Base-by-base conservation (phyloP, 768 basidiomycete species). In the Lyophyllum shimeji region DNA sequence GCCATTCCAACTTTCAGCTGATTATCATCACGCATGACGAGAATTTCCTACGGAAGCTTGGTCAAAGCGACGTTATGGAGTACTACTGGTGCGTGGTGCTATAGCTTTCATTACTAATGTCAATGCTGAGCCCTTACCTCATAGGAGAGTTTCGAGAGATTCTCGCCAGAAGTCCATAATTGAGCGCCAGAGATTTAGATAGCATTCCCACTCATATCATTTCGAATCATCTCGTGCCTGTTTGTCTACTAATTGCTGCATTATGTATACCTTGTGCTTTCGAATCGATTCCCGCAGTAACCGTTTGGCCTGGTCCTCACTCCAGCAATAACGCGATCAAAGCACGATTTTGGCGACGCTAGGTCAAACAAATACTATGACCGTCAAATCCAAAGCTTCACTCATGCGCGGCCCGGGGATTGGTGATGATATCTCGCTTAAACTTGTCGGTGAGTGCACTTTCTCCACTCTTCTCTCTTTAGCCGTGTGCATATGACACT, bases 1-100 rank as follows among this genome's bases (percentile, higher is more conserved):
- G 80, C 44, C 89, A 93, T 64, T 82, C 88, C 4, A 97, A 96
- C 68, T 97, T 98, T 81, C 97, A 99, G 73, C 81, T 98, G 33
- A 88, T 98, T 63, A 87, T 96, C 66, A 96, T 95, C 71, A 99
- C 97, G 2, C 96, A 98, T 70, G 95, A 98, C 73, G 96, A 98
- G 71, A 90, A 85, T 57, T 98, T 99, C 77, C 78, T 99, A 46
- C 81, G 85, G 31, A 93, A 93, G 65, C 81, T 98, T 24, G 95
- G 95, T 1, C 90, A 94, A 59, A 83, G 83, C 58, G 87, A 93
- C 60, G 91, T 93, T n/a, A 89, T 98, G 83, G 93, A 97, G 63
- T 87, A 94, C 65, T 98, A 93, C 68, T 97, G 94, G 94, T 92
- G 60, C 64, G 85, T 69, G 25, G 31, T 52, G 7, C n/a, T 50